Conservation (phyloP, 2,329 filamentous ascomycete genomes). For the Monosporascus sp. region DNA sequence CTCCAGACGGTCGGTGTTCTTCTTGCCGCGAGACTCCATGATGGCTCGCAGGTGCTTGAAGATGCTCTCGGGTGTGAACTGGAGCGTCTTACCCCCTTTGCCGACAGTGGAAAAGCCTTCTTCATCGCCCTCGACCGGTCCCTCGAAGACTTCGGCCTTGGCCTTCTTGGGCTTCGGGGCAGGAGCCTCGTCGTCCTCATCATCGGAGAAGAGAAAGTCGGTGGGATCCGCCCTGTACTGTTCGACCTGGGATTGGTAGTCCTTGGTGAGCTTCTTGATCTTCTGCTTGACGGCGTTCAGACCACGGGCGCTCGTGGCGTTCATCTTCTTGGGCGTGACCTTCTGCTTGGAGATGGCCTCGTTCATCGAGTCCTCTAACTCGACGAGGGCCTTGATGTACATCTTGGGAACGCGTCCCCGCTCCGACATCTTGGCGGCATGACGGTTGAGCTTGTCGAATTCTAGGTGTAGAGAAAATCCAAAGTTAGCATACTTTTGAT, state of each 20-base stretch:
- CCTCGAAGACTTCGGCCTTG: constrained; percentile 46
- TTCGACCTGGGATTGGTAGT: constrained; percentile 83
- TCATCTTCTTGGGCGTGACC: constrained; percentile 97
- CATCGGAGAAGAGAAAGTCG: constrained; percentile 47
- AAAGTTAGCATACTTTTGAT: constrained; percentile 1
- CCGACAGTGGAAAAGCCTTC: constrained; percentile 87
- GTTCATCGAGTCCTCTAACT: constrained; percentile 90
- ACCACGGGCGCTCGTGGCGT: constrained; percentile 87
- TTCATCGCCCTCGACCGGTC: constrained; percentile 58
- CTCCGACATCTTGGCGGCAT: constrained; percentile 72
- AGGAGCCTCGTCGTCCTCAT: constrained; percentile 63
- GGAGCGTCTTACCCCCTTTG: constrained; percentile 79
- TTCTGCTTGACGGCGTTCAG: constrained; percentile 97
- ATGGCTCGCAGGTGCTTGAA: constrained; percentile 94
- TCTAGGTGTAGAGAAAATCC: constrained; percentile 45
- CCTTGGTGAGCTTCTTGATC: constrained; percentile 98
- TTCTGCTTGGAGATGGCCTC: constrained; percentile 95
- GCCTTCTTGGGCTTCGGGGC: constrained; percentile 48
- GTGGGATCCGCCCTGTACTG: constrained; percentile 67
- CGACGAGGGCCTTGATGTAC: constrained; percentile 88
- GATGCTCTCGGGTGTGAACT: constrained; percentile 95
- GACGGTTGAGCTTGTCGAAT: constrained; percentile 90
- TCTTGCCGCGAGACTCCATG: constrained; percentile 93
- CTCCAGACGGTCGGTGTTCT: constrained; percentile 93
- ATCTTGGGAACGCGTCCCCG: constrained; percentile 78